Conservation (phyloP, 2,329 filamentous ascomycete species). For the Colletotrichum sp. region DNA sequence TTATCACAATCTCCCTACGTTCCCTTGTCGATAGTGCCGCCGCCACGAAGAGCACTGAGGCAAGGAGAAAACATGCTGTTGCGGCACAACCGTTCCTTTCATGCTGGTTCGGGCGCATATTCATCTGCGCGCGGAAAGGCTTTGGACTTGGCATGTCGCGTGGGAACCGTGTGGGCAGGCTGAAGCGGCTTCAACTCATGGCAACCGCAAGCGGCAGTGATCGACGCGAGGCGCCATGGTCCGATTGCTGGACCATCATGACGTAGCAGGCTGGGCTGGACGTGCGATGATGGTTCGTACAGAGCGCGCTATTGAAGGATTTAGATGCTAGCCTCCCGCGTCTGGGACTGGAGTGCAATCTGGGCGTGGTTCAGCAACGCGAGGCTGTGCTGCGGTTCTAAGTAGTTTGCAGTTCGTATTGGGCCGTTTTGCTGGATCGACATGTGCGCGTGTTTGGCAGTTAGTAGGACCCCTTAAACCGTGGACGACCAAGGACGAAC, state of each 20-base stretch:
- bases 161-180: conserved; percentile 16
- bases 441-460: conserved; percentile 6
- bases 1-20: conserved; percentile 2
- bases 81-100: neutral
- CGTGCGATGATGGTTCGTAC: neutral
- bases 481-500: neutral
- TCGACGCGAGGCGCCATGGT: conserved; percentile 11
- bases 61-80: neutral
- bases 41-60: neutral
- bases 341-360: neutral
- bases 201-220: conserved; percentile 4
- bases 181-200: neutral
- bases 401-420: neutral
- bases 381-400: neutral
- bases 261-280: conserved; percentile 11
- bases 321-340: neutral
- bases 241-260: conserved; percentile 14
- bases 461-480: neutral
- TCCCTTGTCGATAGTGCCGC: neutral
- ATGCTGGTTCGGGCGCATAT: neutral
- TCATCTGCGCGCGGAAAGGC: conserved; percentile 1
- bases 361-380: neutral
- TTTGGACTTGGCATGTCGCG: conserved; percentile 8
- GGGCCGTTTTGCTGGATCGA: neutral
- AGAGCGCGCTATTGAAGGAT: conserved; percentile 1